Conservation (phyloP, 2,329 filamentous ascomycete species). For the Cladosporium sp. region DNA sequence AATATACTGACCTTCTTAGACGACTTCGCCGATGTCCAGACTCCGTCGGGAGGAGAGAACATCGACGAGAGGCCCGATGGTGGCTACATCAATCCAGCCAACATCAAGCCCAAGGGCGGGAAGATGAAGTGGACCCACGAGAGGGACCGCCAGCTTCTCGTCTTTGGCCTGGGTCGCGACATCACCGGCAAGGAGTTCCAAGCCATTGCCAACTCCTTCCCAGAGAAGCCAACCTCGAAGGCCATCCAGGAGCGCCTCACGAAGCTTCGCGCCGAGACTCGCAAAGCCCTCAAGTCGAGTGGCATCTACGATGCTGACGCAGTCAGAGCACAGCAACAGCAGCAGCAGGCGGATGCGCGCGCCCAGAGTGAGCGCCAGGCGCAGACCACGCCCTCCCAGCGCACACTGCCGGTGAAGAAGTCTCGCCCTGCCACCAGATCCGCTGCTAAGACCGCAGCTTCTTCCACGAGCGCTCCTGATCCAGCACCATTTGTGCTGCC, state of each 20-base stretch:
- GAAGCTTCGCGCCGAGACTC: constrained; percentile 14
- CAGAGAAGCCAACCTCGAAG: constrained; percentile 15
- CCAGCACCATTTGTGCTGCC: too few species aligned
- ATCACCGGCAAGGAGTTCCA: constrained; percentile 9
- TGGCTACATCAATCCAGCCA: neutral
- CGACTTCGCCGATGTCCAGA: neutral
- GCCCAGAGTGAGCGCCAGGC: too few species aligned
- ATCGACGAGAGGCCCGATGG: neutral
- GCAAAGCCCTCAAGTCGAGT: neutral
- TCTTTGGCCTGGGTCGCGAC: constrained; percentile 13
- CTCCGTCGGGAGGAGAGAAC: too few species aligned
- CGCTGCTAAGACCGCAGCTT: neutral
- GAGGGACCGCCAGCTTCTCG: constrained; percentile 15
- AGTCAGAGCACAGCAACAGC: too few species aligned
- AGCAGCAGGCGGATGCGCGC: too few species aligned
- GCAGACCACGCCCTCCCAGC: neutral
- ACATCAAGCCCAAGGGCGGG: neutral
- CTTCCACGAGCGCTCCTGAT: neutral
- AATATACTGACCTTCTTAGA: neutral
- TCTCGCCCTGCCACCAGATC: neutral
- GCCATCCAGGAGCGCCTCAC: constrained; percentile 17
- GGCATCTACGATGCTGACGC: neutral
- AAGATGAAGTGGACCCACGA: constrained; percentile 17
- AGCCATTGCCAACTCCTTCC: constrained; percentile 12
- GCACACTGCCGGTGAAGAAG: neutral